These are phyloP conservation scores for Ceratocystis colombiana DNA, from an alignment of 2,329 filamentous ascomycete species.

Conservation along the genomic window DNA sequence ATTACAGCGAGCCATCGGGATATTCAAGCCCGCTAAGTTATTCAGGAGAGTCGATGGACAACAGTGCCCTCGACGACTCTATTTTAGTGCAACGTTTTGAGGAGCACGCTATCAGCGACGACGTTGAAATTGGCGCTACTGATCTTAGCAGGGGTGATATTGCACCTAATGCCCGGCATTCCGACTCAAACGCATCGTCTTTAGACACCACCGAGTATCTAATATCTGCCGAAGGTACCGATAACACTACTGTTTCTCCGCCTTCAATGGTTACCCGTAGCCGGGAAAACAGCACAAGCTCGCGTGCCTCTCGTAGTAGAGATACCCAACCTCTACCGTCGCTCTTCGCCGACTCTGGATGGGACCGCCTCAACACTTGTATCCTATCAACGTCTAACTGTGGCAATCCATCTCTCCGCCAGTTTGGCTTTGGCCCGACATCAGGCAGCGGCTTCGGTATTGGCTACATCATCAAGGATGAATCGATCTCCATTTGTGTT, in stretches of 20 bases:
- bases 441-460: slow-evolving; percentile 93
- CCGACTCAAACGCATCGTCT: slow-evolving; percentile 7
- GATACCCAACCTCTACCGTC: slow-evolving; percentile 52
- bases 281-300: slow-evolving; percentile 26
- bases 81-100: slow-evolving; percentile 12
- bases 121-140: neutral
- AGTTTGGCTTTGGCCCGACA: slow-evolving; percentile 94
- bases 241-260: slow-evolving; percentile 1
- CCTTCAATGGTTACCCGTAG: slow-evolving; percentile 7
- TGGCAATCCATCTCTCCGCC: slow-evolving; percentile 84
- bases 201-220: neutral
- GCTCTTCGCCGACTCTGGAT: slow-evolving; percentile 79
- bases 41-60: slow-evolving; percentile 11
- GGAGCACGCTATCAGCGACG: slow-evolving; percentile 6
- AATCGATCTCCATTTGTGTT: slow-evolving; percentile 66
- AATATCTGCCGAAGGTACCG: slow-evolving; percentile 10
- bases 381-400: slow-evolving; percentile 97
- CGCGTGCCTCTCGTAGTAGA: slow-evolving; percentile 43
- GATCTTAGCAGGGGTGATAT: neutral
- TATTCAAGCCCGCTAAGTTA: slow-evolving; percentile 28
- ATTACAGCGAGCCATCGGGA: slow-evolving; percentile 50
- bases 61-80: neutral
- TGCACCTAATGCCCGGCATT: neutral
- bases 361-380: slow-evolving; percentile 91
- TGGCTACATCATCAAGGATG: slow-evolving; percentile 97